phyloP scores from a whole-genome alignment of 345 rosid genomes.

The Citropsis articulata region DNA sequence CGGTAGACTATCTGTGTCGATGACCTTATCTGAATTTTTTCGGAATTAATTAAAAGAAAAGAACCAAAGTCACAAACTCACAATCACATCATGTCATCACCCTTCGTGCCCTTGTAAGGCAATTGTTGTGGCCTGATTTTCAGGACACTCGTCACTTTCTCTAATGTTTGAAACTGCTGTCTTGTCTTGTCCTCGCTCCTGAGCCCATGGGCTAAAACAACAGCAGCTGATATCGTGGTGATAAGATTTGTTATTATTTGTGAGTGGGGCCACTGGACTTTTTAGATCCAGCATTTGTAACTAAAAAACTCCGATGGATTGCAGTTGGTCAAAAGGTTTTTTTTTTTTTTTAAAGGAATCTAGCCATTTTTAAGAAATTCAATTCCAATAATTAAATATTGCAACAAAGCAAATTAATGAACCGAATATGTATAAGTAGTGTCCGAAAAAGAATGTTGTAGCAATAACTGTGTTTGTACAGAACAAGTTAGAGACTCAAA shows the following conservation, averaged over 20 bases:
- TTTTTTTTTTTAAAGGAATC: too few species aligned
- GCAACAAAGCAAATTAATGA: too few species aligned
- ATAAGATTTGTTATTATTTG: background rate
- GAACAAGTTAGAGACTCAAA: background rate
- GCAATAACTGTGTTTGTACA: background rate
- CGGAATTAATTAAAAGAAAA: background rate
- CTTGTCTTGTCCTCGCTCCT: background rate
- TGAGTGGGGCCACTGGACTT: background rate
- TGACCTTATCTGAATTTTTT: too few species aligned
- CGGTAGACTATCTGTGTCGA: background rate
- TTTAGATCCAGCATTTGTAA: background rate
- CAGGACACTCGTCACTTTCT: background rate
- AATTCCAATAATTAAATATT: too few species aligned
- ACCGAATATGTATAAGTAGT: too few species aligned
- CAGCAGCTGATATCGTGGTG: background rate
- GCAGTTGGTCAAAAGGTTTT: background rate
- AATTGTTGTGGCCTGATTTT: background rate
- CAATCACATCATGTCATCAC: background rate
- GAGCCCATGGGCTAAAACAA: background rate
- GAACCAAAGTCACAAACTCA: background rate
- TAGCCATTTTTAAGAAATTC: too few species aligned
- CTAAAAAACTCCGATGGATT: background rate
- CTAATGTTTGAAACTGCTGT: background rate
- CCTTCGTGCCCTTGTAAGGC: background rate
- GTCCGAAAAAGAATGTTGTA: background rate